A percentile compares a stretch with the other conserved stretches of the same genome.
These are phyloP conservation scores for Chlorella sp. DNA, from an alignment of 139 green algal species.

Conservation along the genomic window DNA sequence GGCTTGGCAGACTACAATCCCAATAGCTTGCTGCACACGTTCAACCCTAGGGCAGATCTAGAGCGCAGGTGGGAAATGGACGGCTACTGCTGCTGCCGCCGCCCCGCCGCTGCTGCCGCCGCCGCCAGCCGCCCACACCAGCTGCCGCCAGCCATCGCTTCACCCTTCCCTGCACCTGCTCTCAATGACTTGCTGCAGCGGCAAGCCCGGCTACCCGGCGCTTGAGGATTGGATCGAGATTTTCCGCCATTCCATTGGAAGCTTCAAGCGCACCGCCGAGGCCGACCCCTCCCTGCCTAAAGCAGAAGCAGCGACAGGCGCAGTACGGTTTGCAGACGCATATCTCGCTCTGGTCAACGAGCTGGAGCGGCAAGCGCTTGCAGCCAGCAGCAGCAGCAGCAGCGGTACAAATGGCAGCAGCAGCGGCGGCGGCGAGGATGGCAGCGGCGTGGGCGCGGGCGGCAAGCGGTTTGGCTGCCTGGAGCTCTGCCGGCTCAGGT, in stretches of 20 bases:
- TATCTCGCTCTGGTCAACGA: background rate
- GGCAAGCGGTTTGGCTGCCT: background rate
- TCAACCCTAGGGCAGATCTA: background rate
- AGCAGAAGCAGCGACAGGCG: background rate
- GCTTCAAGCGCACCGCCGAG: slow-evolving; percentile 49
- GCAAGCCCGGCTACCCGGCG: slow-evolving; percentile 27
- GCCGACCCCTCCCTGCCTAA: slow-evolving; percentile 35
- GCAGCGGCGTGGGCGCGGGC: background rate
- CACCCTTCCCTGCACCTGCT: background rate
- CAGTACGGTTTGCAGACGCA: slow-evolving; percentile 29
- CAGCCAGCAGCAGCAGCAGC: background rate
- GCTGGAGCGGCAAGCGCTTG: background rate
- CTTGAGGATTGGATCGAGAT: slow-evolving; percentile 74
- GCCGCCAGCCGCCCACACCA: too few species aligned
- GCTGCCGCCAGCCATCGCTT: background rate
- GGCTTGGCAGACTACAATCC: background rate
- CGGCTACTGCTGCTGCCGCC: background rate
- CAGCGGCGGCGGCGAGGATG: background rate
- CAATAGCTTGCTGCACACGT: slow-evolving; percentile 2
- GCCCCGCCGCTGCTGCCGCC: too few species aligned
- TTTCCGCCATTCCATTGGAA: slow-evolving; percentile 69
- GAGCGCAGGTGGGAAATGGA: background rate
- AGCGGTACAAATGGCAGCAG: background rate
- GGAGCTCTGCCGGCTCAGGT: slow-evolving; percentile 30
- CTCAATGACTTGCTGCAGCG: background rate